Percentiles rank a stretch among this genome's conserved stretches.
Evolutionary conservation across 352 stramenopile genomes (phyloP).

Genomic region (Phytopythium chamaehyphon): DNA sequence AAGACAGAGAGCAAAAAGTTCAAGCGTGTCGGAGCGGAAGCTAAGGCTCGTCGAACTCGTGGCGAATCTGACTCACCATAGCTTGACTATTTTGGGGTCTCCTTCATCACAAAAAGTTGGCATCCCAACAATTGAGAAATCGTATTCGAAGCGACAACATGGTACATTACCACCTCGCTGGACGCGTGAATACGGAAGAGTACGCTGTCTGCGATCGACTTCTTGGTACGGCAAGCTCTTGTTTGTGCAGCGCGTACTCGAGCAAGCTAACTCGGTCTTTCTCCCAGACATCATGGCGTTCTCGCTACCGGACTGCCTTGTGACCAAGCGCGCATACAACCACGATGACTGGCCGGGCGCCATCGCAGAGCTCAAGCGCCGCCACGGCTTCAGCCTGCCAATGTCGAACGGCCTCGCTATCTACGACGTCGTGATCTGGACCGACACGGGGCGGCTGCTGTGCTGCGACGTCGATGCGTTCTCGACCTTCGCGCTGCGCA

Average conservation of each 20-base stretch:
- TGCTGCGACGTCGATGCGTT: slow-evolving; percentile 63
- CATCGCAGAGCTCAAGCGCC: slow-evolving; percentile 35
- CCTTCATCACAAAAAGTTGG: too few species aligned
- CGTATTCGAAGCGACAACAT: slow-evolving; percentile 12
- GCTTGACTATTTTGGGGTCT: too few species aligned
- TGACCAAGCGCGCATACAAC: slow-evolving; percentile 44
- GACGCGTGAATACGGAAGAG: slow-evolving; percentile 62
- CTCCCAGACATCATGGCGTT: slow-evolving; percentile 47
- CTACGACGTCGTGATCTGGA: slow-evolving; percentile 67
- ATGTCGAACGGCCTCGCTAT: slow-evolving; percentile 41
- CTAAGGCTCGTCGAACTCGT: slow-evolving; percentile 33
- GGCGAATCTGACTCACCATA: not conserved
- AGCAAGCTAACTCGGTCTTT: not conserved
- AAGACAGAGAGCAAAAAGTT: slow-evolving; percentile 84
- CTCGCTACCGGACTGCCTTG: slow-evolving; percentile 47
- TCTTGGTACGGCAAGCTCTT: slow-evolving; percentile 34
- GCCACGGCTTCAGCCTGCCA: slow-evolving; percentile 39
- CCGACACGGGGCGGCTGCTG: slow-evolving; percentile 53
- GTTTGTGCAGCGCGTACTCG: not conserved
- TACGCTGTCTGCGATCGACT: slow-evolving; percentile 73
- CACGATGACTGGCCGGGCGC: slow-evolving; percentile 42
- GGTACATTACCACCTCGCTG: slow-evolving; percentile 64
- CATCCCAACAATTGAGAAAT: not conserved
- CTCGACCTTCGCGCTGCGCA: slow-evolving; percentile 50
- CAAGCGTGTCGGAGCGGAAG: slow-evolving; percentile 61